phyloP scores from a whole-genome alignment of 1,139 yeast species.

The Candida sp. region DNA sequence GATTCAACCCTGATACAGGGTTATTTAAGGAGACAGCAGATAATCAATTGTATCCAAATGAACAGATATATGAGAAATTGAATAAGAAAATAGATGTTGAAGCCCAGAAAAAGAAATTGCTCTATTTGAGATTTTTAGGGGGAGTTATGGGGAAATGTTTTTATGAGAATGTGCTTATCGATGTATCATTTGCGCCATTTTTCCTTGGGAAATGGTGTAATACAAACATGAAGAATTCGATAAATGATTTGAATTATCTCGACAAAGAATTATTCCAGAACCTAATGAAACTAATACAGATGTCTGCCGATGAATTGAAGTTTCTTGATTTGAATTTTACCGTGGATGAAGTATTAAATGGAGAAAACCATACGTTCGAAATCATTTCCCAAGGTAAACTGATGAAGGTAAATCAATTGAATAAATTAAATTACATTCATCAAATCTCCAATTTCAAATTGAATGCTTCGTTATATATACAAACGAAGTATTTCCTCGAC shows the following conservation, averaged over 20 bases:
- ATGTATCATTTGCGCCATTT: constrained; percentile 83
- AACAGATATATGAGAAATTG: constrained; percentile 43
- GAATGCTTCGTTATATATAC: constrained; percentile 57
- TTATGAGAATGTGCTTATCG: constrained; percentile 80
- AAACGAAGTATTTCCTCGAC: constrained; percentile 59
- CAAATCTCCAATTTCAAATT: constrained; percentile 77
- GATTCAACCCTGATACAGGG: constrained; percentile 50
- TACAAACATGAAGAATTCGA: constrained; percentile 46
- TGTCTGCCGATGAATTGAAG: constrained; percentile 56
- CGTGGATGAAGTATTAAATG: constrained; percentile 44
- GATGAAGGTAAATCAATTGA: constrained; percentile 54
- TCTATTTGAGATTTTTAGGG: constrained; percentile 65
- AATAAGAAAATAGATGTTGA: constrained; percentile 21
- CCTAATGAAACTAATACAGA: constrained; percentile 57
- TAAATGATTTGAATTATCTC: constrained; percentile 73
- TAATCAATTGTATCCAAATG: constrained; percentile 72
- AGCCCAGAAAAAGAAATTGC: constrained; percentile 29
- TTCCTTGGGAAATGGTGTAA: constrained; percentile 72
- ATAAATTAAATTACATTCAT: constrained; percentile 72
- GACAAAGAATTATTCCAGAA: constrained; percentile 68
- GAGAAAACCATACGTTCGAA: constrained; percentile 43
- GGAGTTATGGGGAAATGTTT: constrained; percentile 84
- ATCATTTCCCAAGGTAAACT: constrained; percentile 54
- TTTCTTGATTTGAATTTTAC: constrained; percentile 66
- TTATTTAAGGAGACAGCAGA: constrained; percentile 47